Conservation (phyloP, 306 rosid species). For the Begonia masoniana region DNA sequence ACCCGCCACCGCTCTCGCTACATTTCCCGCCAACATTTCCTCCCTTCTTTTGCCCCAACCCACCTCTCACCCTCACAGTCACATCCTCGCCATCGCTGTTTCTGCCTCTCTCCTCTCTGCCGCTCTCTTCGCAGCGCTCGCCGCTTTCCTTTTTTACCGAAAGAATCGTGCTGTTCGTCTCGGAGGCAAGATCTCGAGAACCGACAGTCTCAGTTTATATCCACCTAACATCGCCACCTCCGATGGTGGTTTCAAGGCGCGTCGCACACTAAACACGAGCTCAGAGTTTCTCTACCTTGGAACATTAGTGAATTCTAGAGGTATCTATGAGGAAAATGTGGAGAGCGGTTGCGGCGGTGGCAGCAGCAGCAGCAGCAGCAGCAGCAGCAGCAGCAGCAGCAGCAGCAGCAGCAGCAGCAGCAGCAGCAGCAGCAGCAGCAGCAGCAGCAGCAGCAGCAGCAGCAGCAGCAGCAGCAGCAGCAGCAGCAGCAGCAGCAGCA, state of each 20-base stretch:
- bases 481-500: too few species aligned
- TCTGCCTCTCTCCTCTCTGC: conserved; percentile 33
- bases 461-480: too few species aligned
- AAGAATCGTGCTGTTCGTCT: conserved; percentile 19
- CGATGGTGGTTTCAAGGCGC: conserved; percentile 20
- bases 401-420: too few species aligned
- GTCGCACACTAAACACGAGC: conserved; percentile 35
- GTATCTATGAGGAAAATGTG: conserved; percentile 22
- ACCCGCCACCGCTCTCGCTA: conserved; percentile 7
- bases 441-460: too few species aligned
- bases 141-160: conserved; percentile 36
- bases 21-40: conserved; percentile 56
- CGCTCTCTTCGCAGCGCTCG: conserved; percentile 12
- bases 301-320: conserved; percentile 56
- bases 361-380: too few species aligned
- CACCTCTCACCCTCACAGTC: conserved; percentile 24
- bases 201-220: conserved; percentile 54
- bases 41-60: conserved; percentile 61
- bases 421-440: too few species aligned
- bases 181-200: conserved; percentile 61
- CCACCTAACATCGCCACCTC: conserved; percentile 16
- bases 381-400: too few species aligned
- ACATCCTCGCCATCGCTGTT: conserved; percentile 26
- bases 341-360: conserved; percentile 11
- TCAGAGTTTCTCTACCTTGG: conserved; percentile 92